These are phyloP conservation scores for Pyrenophora graminea DNA, from an alignment of 2,329 filamentous ascomycete genomes.

Conservation along the genomic window DNA sequence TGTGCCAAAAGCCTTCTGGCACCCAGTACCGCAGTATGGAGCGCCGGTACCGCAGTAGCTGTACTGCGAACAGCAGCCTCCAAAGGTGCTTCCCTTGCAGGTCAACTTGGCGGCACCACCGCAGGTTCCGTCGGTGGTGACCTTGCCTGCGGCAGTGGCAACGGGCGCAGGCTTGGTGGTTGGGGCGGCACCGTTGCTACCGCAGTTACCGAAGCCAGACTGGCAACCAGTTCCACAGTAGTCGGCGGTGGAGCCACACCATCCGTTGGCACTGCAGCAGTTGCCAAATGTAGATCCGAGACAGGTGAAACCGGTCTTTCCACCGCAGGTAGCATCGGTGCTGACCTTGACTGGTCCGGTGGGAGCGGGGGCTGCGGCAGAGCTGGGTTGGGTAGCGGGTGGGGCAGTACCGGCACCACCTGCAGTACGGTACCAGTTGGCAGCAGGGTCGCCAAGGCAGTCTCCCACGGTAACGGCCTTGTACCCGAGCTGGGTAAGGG, in stretches of 20 bases:
- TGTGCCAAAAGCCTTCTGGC: constrained; percentile 14
- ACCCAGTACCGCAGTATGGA: constrained; percentile 14
- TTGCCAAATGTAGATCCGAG: constrained; percentile 12
- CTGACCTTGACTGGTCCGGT: background rate
- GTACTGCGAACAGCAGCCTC: no score
- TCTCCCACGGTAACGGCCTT: constrained; percentile 54
- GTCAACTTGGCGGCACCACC: constrained; percentile 11
- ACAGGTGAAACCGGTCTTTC: background rate
- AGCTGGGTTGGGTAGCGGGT: background rate
- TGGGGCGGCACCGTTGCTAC: background rate
- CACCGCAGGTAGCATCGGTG: constrained; percentile 11
- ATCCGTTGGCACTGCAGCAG: constrained; percentile 10
- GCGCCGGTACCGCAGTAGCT: constrained; percentile 2
- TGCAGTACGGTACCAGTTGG: constrained; percentile 51
- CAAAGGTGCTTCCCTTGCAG: constrained; percentile 4
- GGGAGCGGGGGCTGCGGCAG: background rate
- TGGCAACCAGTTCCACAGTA: constrained; percentile 8
- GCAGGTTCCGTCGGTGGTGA: constrained; percentile 16
- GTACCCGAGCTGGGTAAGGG: constrained; percentile 47
- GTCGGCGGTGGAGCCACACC: constrained; percentile 6
- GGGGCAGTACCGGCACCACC: background rate
- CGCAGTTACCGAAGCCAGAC: background rate
- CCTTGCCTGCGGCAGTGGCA: no score
- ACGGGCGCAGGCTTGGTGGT: background rate
- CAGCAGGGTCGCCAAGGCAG: constrained; percentile 51